A percentile compares a stretch with the other conserved stretches of the same genome.
Conservation (phyloP, 371 early-diverging fungal genomes). For the Mucor piriformis region DNA sequence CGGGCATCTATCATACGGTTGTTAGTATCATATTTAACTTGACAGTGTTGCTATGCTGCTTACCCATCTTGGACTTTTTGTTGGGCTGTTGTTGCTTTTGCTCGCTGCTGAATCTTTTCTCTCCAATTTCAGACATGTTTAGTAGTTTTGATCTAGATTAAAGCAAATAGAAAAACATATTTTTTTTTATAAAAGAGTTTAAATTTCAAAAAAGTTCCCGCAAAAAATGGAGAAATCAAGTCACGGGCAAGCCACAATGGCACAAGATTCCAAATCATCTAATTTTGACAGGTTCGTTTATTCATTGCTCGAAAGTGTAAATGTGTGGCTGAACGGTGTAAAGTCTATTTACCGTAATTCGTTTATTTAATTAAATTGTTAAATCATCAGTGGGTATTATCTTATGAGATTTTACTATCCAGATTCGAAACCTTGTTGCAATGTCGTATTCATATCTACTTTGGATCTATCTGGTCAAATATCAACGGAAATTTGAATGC, state of each 20-base stretch:
- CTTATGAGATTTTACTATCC: too few species aligned
- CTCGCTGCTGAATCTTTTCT: slow-evolving; percentile 20
- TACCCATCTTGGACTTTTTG: slow-evolving; percentile 35
- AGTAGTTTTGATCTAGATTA: not conserved
- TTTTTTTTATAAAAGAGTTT: not conserved
- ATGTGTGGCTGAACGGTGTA: too few species aligned
- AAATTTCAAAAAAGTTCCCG: not conserved
- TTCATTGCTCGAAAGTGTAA: too few species aligned
- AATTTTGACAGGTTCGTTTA: too few species aligned
- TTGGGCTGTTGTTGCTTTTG: slow-evolving; percentile 23
- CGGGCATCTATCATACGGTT: slow-evolving; percentile 29
- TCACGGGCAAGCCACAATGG: slow-evolving; percentile 18
- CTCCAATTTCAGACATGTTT: slow-evolving; percentile 31
- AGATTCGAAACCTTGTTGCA: too few species aligned
- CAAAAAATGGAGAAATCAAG: slow-evolving; percentile 9
- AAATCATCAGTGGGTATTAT: too few species aligned
- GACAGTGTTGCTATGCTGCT: not conserved
- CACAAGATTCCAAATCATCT: too few species aligned
- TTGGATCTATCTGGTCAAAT: too few species aligned
- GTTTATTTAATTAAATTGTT: too few species aligned
- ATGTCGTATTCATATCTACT: too few species aligned
- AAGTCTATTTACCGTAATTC: too few species aligned
- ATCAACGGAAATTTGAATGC: too few species aligned
- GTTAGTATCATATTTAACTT: not conserved
- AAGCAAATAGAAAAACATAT: slow-evolving; percentile 1